These are phyloP conservation scores for Cornus kousa DNA, from an alignment of 148 eudicot species.

Conservation along the genomic window DNA sequence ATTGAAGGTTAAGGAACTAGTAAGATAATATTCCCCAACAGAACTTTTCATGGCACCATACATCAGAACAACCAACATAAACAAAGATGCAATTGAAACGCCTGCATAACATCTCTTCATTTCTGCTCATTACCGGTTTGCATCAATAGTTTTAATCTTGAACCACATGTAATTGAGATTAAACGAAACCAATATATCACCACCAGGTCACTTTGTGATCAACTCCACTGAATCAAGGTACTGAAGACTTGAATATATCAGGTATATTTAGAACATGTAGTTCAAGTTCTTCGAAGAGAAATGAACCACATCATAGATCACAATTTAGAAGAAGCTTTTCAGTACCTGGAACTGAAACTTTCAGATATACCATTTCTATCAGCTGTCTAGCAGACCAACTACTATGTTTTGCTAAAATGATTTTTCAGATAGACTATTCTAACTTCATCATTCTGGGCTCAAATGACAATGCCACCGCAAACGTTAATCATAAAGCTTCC, in stretches of 20 bases:
- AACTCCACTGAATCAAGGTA: neutral
- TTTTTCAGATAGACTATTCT: conserved; percentile 7
- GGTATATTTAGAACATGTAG: neutral
- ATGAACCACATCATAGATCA: neutral
- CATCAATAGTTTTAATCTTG: neutral
- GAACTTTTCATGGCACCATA: conserved; percentile 53
- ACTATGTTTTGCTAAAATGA: neutral
- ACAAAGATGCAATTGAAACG: conserved; percentile 50
- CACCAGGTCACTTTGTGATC: neutral
- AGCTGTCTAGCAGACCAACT: neutral
- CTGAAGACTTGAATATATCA: neutral
- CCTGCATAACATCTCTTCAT: conserved; percentile 88
- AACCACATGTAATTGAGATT: neutral
- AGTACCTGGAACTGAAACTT: neutral
- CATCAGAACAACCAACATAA: conserved; percentile 63
- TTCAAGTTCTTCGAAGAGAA: neutral
- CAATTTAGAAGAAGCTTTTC: neutral
- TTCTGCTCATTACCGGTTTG: conserved; percentile 30
- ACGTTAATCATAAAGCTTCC: neutral
- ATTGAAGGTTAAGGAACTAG: conserved; percentile 35
- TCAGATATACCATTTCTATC: conserved; percentile 2
- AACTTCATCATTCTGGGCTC: neutral
- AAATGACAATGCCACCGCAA: neutral
- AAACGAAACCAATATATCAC: neutral
- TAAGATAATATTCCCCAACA: conserved; percentile 38